Percentiles rank a stretch among this genome's conserved stretches.
These are phyloP conservation scores for Clavulina sp. DNA, from an alignment of 768 basidiomycete genomes.

Conservation along the genomic window DNA sequence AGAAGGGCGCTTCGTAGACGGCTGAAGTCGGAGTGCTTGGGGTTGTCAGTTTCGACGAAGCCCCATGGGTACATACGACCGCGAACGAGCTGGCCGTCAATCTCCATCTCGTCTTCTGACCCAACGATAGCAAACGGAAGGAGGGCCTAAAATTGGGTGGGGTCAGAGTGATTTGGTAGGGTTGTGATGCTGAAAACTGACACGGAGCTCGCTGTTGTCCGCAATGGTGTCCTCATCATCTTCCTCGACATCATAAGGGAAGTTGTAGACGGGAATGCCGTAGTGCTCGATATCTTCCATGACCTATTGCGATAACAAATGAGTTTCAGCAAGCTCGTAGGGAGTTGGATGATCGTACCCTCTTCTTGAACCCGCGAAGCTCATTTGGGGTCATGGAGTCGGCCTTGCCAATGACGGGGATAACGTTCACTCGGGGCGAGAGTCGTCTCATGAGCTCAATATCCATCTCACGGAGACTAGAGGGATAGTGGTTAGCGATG, in stretches of 20 bases:
- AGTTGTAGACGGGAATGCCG: slow-evolving; percentile 96
- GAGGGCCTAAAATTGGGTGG: slow-evolving; percentile 37
- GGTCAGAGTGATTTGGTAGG: neutral
- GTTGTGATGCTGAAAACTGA: slow-evolving; percentile 24
- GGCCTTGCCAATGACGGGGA: slow-evolving; percentile 91
- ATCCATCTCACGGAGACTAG: slow-evolving; percentile 82
- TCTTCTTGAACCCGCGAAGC: slow-evolving; percentile 88
- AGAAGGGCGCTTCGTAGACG: slow-evolving; percentile 80
- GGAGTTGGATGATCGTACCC: slow-evolving; percentile 18
- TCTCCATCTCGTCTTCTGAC: slow-evolving; percentile 89
- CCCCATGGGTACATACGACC: slow-evolving; percentile 98
- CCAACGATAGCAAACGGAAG: slow-evolving; percentile 96
- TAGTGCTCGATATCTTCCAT: slow-evolving; percentile 99
- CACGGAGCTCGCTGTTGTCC: slow-evolving; percentile 91
- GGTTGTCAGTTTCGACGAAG: slow-evolving; percentile 95
- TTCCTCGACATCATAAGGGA: slow-evolving; percentile 98
- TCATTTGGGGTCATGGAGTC: slow-evolving; percentile 89
- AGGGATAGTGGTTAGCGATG: neutral
- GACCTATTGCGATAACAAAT: no score
- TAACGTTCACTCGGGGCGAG: slow-evolving; percentile 95
- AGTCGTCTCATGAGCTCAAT: slow-evolving; percentile 98
- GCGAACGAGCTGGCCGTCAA: slow-evolving; percentile 79
- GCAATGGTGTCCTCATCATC: slow-evolving; percentile 97
- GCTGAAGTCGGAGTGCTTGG: slow-evolving; percentile 98
- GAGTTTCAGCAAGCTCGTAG: neutral